Conservation (phyloP, 2,329 filamentous ascomycete genomes). For the Fusarium globosum region DNA sequence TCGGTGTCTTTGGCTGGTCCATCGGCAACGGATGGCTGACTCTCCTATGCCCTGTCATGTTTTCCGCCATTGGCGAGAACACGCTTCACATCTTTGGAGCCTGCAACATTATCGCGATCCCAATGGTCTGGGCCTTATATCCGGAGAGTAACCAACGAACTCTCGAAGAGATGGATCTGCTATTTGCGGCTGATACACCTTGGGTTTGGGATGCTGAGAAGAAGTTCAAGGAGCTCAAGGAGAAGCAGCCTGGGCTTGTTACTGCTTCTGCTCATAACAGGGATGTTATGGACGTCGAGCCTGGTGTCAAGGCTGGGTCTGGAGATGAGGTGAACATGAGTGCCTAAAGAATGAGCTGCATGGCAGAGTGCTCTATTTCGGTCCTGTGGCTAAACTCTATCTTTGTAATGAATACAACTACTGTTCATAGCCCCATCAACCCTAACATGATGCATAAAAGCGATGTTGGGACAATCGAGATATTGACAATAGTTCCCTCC, state of each 20-base stretch:
- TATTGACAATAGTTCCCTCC: not conserved
- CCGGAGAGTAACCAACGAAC: slow-evolving; percentile 80
- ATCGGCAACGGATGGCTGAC: slow-evolving; percentile 76
- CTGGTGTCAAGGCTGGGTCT: slow-evolving; percentile 6
- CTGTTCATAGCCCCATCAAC: not conserved
- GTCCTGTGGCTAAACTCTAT: not conserved
- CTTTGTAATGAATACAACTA: not conserved
- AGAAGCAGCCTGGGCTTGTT: slow-evolving; percentile 63
- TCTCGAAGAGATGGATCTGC: slow-evolving; percentile 78
- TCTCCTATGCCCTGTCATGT: slow-evolving; percentile 61
- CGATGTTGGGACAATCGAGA: not conserved
- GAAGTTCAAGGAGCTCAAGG: slow-evolving; percentile 71
- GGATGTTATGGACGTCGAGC: slow-evolving; percentile 21
- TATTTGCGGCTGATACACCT: slow-evolving; percentile 74
- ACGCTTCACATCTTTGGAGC: slow-evolving; percentile 80
- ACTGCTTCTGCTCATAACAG: slow-evolving; percentile 3
- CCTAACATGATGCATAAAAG: not conserved
- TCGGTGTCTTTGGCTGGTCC: slow-evolving; percentile 80
- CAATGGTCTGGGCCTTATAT: slow-evolving; percentile 79
- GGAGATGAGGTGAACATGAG: slow-evolving; percentile 18
- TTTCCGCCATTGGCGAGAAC: slow-evolving; percentile 62
- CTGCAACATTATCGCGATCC: slow-evolving; percentile 72
- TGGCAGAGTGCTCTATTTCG: rapidly evolving
- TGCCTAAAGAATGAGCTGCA: not conserved
- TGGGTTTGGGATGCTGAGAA: slow-evolving; percentile 79